Evolutionary conservation across 1,284 basidiomycete species (phyloP), one percentile per base, ranked within the genome.

Genomic region (Leccinum solheimii): DNA sequence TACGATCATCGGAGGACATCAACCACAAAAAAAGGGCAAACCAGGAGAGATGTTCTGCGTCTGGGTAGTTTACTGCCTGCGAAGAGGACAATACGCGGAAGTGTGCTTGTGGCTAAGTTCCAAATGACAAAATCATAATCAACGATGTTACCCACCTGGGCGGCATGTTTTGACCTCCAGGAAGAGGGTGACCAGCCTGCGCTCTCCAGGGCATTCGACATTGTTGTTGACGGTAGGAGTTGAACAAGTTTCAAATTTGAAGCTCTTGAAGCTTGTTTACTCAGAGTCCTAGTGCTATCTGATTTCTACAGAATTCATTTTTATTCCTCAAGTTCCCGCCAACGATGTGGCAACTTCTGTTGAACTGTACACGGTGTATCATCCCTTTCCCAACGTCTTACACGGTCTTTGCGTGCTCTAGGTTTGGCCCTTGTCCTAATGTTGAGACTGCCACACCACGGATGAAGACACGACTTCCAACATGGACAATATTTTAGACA

Each of bases 111-210:
- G 5, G 26, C 27, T 23, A 19, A 34, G 11, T 59, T 45, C 40
- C 21, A n/a, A 34, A 38, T n/a, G 16, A 51, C 51, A 45, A 56
- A 26, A 32, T 27, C 16, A 30, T 52, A 21, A 19, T 45, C 36
- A 55, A 43, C 58, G 71, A 50, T 55, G 5, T 16, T 65, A 67
- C 75, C 62, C 54, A 81, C 79, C 75, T 86, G 84, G 5, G 81
- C 80, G 43, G 81, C 79, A 21, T 79, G 77, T 67, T 81, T 83
- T 13, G 76, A 69, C 61, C 76, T 78, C 85, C 85, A 87, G 9
- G 83, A 84, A 0, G 79, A 79, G 0, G 85, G 83, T 2, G 79
- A 72, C 85, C 85, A 86, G 7, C 2, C 38, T 7, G 36, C 48
- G 11, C 32, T 34, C 26, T 57, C 58, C 45, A 51, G 51, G 23